These are phyloP conservation scores for Verticillium klebahnii DNA, from an alignment of 2,329 filamentous ascomycete genomes.

Conservation along the genomic window DNA sequence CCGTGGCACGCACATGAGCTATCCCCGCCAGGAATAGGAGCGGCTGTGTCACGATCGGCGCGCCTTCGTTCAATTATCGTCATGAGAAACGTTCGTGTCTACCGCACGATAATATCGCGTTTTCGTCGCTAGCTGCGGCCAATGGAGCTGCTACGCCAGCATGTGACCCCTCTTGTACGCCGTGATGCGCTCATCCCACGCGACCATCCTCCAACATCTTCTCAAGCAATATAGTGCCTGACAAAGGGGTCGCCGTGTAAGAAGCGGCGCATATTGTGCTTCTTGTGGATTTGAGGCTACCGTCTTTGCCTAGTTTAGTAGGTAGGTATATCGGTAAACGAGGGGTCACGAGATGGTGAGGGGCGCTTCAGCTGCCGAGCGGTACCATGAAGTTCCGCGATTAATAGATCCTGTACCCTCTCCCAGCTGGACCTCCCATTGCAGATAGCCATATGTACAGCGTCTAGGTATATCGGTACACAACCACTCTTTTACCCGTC, in stretches of 20 bases:
- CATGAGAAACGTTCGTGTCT: background rate
- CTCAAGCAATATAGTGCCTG: background rate
- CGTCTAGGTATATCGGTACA: background rate
- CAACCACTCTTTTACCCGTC: background rate
- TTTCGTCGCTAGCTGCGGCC: constrained; percentile 1
- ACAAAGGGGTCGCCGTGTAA: background rate
- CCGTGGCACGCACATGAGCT: too few relatives aligned
- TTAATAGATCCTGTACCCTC: background rate
- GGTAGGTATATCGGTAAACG: background rate
- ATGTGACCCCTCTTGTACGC: background rate
- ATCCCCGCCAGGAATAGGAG: background rate
- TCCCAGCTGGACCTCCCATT: background rate
- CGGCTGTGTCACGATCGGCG: background rate
- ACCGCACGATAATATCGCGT: constrained; percentile 1
- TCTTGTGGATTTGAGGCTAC: background rate
- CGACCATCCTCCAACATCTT: background rate
- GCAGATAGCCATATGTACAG: background rate
- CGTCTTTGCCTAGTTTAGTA: too few relatives aligned
- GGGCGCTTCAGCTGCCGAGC: background rate
- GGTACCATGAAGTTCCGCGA: background rate
- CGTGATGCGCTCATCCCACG: background rate
- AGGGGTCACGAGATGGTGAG: background rate
- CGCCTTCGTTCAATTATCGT: background rate
- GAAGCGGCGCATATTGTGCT: background rate
- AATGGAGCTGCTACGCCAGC: background rate